A percentile compares a stretch with the other conserved stretches of the same genome.
Evolutionary conservation across 1,284 basidiomycete species (phyloP).

Genomic region (Laetiporus sulphureus): DNA sequence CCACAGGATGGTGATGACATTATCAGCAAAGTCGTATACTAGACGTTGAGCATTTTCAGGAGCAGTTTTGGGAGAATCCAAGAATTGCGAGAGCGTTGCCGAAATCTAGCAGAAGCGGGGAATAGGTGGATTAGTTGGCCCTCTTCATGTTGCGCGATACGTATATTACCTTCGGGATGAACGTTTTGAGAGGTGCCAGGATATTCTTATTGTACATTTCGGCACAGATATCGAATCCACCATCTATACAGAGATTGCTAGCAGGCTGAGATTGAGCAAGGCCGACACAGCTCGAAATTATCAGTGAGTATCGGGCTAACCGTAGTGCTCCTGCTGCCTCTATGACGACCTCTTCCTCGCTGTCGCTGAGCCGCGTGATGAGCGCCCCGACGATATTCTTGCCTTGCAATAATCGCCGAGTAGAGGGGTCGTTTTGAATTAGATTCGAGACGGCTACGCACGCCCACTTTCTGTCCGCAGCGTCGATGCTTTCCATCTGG

Average conservation of each 20-base stretch:
- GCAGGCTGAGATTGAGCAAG: too few species aligned
- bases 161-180: constrained; percentile 61
- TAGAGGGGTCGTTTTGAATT: constrained; percentile 85
- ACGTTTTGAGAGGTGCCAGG: constrained; percentile 64
- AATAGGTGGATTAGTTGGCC: not conserved
- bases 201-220: constrained; percentile 98
- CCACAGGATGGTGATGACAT: constrained; percentile 88
- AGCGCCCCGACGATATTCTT: constrained; percentile 86
- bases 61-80: constrained; percentile 51
- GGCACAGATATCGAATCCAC: constrained; percentile 87
- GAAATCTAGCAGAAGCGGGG: constrained; percentile 55
- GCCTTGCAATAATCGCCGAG: constrained; percentile 80
- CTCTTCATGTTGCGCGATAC: not conserved
- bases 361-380: constrained; percentile 79
- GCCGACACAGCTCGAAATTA: too few species aligned
- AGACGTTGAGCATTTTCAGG: constrained; percentile 67
- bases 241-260: constrained; percentile 91
- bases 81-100: constrained; percentile 59
- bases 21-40: constrained; percentile 84
- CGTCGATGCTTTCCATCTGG: constrained; percentile 71
- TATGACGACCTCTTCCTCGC: constrained; percentile 79
- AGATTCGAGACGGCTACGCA: constrained; percentile 89
- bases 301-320: too few species aligned
- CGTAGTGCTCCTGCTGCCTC: constrained; percentile 82
- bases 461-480: constrained; percentile 83